These are phyloP conservation scores for Pythium myriotylum DNA, from an alignment of 352 stramenopile genomes.

Conservation along the genomic window DNA sequence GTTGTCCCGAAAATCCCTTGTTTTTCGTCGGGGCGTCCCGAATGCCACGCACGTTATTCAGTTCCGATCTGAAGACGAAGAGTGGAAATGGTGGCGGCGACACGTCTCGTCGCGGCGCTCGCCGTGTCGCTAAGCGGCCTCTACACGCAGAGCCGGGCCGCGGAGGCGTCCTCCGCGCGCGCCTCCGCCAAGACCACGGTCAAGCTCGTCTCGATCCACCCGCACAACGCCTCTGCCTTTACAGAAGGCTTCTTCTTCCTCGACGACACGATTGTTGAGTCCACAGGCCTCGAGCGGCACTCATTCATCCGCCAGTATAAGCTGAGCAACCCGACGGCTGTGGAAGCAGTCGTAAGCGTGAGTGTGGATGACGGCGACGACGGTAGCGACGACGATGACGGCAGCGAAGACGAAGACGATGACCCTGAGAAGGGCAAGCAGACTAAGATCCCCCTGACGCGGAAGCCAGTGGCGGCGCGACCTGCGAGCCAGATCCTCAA, in stretches of 20 bases:
- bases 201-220: constrained; percentile 59
- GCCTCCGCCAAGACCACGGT: constrained; percentile 37
- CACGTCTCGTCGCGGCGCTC: no score
- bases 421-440: constrained; percentile 1
- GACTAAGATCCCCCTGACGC: neutral
- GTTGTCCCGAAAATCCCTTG: neutral
- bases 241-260: constrained; percentile 78
- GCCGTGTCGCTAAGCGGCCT: neutral
- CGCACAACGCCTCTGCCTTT: constrained; percentile 68
- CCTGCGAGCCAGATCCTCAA: constrained; percentile 21
- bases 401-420: constrained; percentile 5
- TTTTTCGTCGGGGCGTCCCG: neutral
- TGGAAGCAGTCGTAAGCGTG: constrained; percentile 1
- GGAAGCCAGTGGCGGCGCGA: no score
- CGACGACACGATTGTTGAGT: constrained; percentile 66
- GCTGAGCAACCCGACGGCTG: constrained; percentile 19
- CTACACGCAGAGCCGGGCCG: neutral
- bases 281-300: constrained; percentile 60
- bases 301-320: constrained; percentile 79
- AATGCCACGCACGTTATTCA: neutral
- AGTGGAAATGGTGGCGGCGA: neutral
- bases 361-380: neutral
- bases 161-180: neutral
- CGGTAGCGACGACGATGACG: constrained; percentile 12
- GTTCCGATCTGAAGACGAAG: neutral